Evolutionary conservation across 768 basidiomycete genomes (phyloP), one percentile per base, ranked within the genome.

Genomic region (Pleurotus tuber-regium): DNA sequence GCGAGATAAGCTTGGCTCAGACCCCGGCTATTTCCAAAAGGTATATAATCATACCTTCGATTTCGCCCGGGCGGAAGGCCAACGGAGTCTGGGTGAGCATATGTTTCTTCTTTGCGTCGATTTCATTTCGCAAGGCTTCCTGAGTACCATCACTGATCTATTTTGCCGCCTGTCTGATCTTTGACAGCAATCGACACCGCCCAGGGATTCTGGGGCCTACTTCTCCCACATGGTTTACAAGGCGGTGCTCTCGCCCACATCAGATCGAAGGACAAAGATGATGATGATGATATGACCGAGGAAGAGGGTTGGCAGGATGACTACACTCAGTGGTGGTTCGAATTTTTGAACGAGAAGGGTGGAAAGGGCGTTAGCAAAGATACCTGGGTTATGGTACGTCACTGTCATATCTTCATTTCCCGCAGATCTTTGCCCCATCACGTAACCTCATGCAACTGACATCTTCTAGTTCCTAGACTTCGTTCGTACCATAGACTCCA

Each of bases 401-500:
- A 39, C 41, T 30, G 24, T 47, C 46, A 29, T 42, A 8, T 29
- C n/a, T 54, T 47, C 21, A 30, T 40, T 31, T 46, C 44, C 43
- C 26, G n/a, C n/a, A n/a, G n/a, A n/a, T n/a, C n/a, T n/a, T n/a
- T n/a, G n/a, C n/a, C n/a, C n/a, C n/a, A n/a, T n/a, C n/a, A n/a
- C n/a, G n/a, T n/a, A n/a, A n/a, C n/a, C n/a, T n/a, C n/a, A n/a
- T n/a, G n/a, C n/a, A n/a, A n/a, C n/a, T n/a, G n/a, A n/a, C n/a
- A n/a, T n/a, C n/a, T n/a, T n/a, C n/a, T 62, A 92, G 90, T 89
- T 94, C 59, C 70, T 85, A 42, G 88, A 88, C 58, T 93, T 92
- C 58, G 71, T 91, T 43, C 83, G 84, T 50, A 76, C 83, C 30
- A 86, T 86, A 62, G 87, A 94, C 67, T 72, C 80, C 25, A 75